Base-by-base conservation (phyloP, 306 rosid genomes). In the Ziziphus jujuba region DNA sequence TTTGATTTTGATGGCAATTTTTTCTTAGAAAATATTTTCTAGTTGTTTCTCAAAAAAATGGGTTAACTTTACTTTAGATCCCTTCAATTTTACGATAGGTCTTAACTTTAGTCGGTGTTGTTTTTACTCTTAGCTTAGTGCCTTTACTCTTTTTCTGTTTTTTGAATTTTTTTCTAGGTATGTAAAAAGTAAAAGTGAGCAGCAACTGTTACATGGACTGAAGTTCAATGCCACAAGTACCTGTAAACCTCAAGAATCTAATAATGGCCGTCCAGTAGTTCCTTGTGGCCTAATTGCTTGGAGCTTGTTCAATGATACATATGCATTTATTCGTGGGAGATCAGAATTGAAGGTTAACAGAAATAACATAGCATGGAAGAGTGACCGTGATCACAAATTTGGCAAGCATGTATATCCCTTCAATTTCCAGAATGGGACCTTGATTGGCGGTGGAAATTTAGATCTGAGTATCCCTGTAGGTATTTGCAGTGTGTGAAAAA, bases 261-360 rank as follows among this genome's bases (percentile, higher is more conserved):
- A 73, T 62, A 62, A 80, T 67, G 84, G 76, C 69, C 86, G 75
- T 69, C 95, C 98, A 20, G 33, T 85, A 68, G 95, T 93, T 56
- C 98, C 97, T 34, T 93, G 98, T 73, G 98, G 98, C 56, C 75
- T 93, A 81, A 84, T 88, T 47, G 97, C 98, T 28, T 93, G 98
- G 98, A 93, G 98, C 85, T 52, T 93, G 82, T 93, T 93, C 65
- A 93, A 88, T 61, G 97, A 93, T 71, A 90, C 97, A 3, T 93
- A 81, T 65, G 62, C 45, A 38, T 88, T 93, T 69, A 64, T 60
- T 64, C 95, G 87, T 33, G 91, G 93, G 64, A 77, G 80, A 70
- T 79, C 95, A 17, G 76, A 81, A 17, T 79, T 93, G 77, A 88
- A 76, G 80, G 87, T 88, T 57, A 84, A 90, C 81, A 81, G 87